These are phyloP conservation scores for Paxillus ammoniavirescens DNA, from an alignment of 768 basidiomycete species.

Conservation along the genomic window DNA sequence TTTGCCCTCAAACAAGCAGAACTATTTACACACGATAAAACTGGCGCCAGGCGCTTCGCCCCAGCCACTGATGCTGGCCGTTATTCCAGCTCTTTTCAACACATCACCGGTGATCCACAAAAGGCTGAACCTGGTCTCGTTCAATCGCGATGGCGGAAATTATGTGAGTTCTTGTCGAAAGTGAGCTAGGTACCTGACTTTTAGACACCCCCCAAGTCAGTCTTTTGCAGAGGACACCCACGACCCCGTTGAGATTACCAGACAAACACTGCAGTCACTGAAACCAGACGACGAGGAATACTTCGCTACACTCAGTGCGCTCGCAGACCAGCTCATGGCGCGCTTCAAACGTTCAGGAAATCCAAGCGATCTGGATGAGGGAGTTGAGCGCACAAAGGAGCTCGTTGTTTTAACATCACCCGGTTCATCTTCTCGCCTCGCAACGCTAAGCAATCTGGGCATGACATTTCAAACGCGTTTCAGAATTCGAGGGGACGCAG, in stretches of 20 bases:
- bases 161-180: too few relatives aligned
- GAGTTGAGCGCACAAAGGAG: slow-evolving; percentile 14
- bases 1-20: too few relatives aligned
- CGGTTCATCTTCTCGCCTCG: slow-evolving; percentile 16
- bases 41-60: too few relatives aligned
- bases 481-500: slow-evolving; percentile 13
- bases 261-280: slow-evolving; percentile 9
- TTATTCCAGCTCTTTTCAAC: too few relatives aligned
- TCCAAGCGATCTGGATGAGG: slow-evolving; percentile 24
- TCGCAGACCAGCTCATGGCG: slow-evolving; percentile 12
- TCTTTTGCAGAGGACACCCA: background rate
- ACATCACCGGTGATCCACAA: too few relatives aligned
- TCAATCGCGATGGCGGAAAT: too few relatives aligned
- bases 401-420: slow-evolving; percentile 21
- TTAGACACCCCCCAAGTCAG: background rate
- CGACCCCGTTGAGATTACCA: slow-evolving; percentile 11
- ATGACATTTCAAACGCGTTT: slow-evolving; percentile 20
- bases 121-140: too few relatives aligned
- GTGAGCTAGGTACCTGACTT: too few relatives aligned
- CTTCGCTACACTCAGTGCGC: slow-evolving; percentile 3
- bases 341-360: slow-evolving; percentile 24
- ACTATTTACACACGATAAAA: too few relatives aligned
- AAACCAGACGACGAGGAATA: slow-evolving; percentile 7
- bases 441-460: slow-evolving; percentile 17
- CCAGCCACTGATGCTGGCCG: too few relatives aligned